Conservation (phyloP, 371 early-diverging fungal species). For the Haplosporangium sp. region DNA sequence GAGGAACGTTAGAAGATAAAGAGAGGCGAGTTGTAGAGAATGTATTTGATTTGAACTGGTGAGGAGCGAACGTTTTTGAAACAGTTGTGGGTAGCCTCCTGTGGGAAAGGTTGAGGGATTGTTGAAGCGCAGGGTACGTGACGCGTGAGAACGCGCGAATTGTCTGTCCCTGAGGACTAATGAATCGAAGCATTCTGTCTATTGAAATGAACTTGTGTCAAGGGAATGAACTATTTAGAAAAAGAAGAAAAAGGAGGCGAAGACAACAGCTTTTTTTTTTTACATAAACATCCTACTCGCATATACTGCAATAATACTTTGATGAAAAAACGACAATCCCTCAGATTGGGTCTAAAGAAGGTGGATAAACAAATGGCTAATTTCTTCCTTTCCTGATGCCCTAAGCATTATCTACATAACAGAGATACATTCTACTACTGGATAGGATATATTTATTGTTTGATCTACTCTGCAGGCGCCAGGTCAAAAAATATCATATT, state of each 20-base stretch:
- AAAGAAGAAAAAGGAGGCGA: conserved; percentile 4
- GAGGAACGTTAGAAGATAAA: conserved; percentile 9
- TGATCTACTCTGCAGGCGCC: no score
- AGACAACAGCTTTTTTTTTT: not conserved
- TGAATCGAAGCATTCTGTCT: conserved; percentile 26
- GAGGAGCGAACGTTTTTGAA: conserved; percentile 1
- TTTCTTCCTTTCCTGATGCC: no score
- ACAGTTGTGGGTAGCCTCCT: conserved; percentile 3
- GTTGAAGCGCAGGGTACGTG: conserved; percentile 9
- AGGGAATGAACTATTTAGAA: not conserved
- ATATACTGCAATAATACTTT: no score
- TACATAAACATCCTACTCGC: no score
- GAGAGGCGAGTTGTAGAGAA: conserved; percentile 6
- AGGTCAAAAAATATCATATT: no score
- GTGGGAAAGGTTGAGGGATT: not conserved
- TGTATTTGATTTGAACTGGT: not conserved
- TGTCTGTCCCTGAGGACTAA: conserved; percentile 21
- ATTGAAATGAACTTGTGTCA: not conserved
- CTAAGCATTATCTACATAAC: no score
- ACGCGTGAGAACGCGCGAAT: conserved; percentile 6
- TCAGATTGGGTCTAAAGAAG: no score
- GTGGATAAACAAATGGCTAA: no score
- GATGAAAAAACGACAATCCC: no score
- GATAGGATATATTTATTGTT: no score
- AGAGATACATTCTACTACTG: no score